Conservation (phyloP, 2,329 filamentous ascomycete species). For the Neofusicoccum kwambonambiense region DNA sequence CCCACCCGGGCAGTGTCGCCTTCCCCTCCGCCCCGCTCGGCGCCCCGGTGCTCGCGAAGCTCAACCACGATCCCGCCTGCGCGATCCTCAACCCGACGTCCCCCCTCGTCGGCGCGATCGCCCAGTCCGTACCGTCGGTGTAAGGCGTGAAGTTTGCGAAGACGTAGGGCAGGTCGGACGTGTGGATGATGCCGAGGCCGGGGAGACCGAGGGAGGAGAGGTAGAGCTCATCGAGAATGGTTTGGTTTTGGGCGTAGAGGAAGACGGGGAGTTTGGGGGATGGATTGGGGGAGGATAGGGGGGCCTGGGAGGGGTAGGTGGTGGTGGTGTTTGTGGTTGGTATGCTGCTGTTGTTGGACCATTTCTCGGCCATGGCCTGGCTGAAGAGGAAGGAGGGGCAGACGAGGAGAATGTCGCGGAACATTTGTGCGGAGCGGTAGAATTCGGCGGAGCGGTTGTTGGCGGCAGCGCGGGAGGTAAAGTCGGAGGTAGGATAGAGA, state of each 20-base stretch:
- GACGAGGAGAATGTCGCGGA: slow-evolving; percentile 53
- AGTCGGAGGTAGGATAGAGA: slow-evolving; percentile 44
- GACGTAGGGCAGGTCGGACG: slow-evolving; percentile 54
- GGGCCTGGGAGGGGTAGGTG: no score
- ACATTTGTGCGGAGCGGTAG: slow-evolving; percentile 50
- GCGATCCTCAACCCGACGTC: slow-evolving; percentile 44
- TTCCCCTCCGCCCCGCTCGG: slow-evolving; percentile 30
- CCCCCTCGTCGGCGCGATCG: slow-evolving; percentile 27
- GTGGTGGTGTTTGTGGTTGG: not conserved
- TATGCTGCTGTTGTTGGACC: slow-evolving; percentile 1
- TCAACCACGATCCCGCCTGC: slow-evolving; percentile 50
- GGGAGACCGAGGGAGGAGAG: slow-evolving; percentile 36
- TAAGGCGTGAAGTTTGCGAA: slow-evolving; percentile 45
- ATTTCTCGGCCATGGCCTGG: slow-evolving; percentile 37
- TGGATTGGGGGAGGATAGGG: no score
- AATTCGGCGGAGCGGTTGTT: slow-evolving; percentile 47
- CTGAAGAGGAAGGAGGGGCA: slow-evolving; percentile 50
- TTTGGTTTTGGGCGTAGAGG: slow-evolving; percentile 56
- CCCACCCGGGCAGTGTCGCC: slow-evolving; percentile 45
- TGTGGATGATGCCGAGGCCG: slow-evolving; percentile 51
- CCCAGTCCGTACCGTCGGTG: slow-evolving; percentile 36
- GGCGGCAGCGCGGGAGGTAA: slow-evolving; percentile 37
- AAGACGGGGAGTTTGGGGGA: slow-evolving; percentile 37
- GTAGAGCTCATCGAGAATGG: slow-evolving; percentile 46
- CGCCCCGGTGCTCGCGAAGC: slow-evolving; percentile 44